Evolutionary conservation across 192 early-diverging fungal genomes (phyloP).

Genomic region (Gryganskiella cystojenkinii): DNA sequence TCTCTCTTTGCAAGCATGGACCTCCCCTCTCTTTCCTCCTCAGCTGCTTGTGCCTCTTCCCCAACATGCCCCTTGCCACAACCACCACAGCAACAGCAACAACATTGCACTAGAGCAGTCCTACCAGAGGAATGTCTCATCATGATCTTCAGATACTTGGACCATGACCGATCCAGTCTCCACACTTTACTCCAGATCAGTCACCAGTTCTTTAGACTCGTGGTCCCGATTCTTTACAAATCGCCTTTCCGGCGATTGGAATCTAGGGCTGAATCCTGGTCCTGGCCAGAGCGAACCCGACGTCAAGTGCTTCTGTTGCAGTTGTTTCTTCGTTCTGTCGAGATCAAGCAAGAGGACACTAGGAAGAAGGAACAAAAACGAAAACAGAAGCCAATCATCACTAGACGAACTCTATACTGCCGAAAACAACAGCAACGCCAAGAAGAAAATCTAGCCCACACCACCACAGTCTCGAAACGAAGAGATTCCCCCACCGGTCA

Average conservation of each 20-base stretch:
- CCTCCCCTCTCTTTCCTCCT: too few species aligned
- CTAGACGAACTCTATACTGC: too few species aligned
- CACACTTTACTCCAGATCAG: conserved; percentile 29
- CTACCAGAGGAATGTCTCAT: conserved; percentile 35
- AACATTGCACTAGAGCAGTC: neutral
- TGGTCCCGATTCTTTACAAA: conserved; percentile 24
- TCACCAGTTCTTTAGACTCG: conserved; percentile 34
- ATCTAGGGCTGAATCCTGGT: conserved; percentile 18
- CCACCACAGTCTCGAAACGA: too few species aligned
- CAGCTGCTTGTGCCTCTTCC: too few species aligned
- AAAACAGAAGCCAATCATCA: neutral
- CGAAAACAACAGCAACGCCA: neutral
- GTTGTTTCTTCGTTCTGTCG: conserved; percentile 16
- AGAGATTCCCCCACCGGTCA: too few species aligned
- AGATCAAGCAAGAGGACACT: conserved; percentile 24
- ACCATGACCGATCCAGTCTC: conserved; percentile 21
- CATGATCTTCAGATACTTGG: conserved; percentile 21
- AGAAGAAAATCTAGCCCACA: too few species aligned
- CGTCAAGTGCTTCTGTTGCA: conserved; percentile 37
- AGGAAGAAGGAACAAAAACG: too few species aligned
- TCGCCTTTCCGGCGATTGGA: conserved; percentile 43
- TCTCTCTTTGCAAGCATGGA: too few species aligned
- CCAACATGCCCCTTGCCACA: too few species aligned
- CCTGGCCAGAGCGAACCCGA: conserved; percentile 28
- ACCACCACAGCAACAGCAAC: neutral